Conservation (phyloP, 371 early-diverging fungal species). For the Circinella umbellata region DNA sequence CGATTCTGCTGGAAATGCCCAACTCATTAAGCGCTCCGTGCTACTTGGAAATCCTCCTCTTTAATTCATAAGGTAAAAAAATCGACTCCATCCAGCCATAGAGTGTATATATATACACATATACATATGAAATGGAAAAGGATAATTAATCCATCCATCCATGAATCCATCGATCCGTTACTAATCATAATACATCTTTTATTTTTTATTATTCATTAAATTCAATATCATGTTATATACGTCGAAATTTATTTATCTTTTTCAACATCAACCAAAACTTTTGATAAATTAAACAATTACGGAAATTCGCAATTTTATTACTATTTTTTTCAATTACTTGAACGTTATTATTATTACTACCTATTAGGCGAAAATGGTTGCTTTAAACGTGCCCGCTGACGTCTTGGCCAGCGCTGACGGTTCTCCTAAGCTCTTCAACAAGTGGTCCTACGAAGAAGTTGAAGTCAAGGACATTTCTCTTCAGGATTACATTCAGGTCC, state of each 20-base stretch:
- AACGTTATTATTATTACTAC: background rate
- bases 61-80: constrained; percentile 5
- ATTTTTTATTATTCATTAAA: background rate
- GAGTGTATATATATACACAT: too few species aligned
- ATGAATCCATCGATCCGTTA: constrained; percentile 4
- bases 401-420: constrained; percentile 65
- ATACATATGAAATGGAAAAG: background rate
- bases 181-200: constrained; percentile 1
- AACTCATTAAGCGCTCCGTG: background rate
- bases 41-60: constrained; percentile 3
- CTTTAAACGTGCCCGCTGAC: constrained; percentile 71
- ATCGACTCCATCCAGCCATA: background rate
- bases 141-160: background rate
- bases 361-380: constrained; percentile 48
- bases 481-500: constrained; percentile 95
- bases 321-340: background rate
- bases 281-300: background rate
- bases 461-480: constrained; percentile 96
- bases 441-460: constrained; percentile 96
- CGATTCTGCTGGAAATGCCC: background rate
- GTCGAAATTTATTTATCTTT: background rate
- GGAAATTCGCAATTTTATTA: background rate
- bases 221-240: constrained; percentile 6
- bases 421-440: constrained; percentile 86
- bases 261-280: background rate